Conservation (phyloP, 768 basidiomycete species). For the Pleurotus ostreatus region DNA sequence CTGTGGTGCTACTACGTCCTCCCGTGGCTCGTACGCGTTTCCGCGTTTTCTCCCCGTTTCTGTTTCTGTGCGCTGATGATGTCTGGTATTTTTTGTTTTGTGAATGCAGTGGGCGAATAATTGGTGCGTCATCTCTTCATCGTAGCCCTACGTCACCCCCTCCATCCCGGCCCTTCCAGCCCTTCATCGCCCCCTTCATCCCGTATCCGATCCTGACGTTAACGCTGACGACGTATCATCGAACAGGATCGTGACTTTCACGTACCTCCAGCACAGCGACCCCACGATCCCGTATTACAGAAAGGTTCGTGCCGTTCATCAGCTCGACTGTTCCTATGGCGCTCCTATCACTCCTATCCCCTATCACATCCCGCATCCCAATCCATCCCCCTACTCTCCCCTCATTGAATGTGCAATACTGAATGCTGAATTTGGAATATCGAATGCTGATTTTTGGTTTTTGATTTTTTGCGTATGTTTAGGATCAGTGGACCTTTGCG, state of each 20-base stretch:
- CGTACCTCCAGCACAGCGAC: constrained; percentile 61
- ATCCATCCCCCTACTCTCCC: too few relatives aligned
- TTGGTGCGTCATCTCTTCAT: constrained; percentile 1
- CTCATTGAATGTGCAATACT: too few relatives aligned
- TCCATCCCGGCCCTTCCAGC: not conserved
- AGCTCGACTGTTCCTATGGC: too few relatives aligned
- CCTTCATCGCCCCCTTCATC: too few relatives aligned
- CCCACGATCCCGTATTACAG: constrained; percentile 59
- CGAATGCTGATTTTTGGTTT: too few relatives aligned
- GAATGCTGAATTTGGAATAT: too few relatives aligned
- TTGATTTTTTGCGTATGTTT: not conserved
- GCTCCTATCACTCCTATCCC: too few relatives aligned
- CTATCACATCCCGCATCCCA: too few relatives aligned
- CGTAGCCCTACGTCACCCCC: too few relatives aligned
- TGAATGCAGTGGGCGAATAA: constrained; percentile 8
- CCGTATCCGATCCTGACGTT: too few relatives aligned
- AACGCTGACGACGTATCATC: not conserved
- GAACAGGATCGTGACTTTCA: constrained; percentile 55
- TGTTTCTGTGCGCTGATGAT: not conserved
- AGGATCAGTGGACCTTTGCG: constrained; percentile 55
- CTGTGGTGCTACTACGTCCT: constrained; percentile 38
- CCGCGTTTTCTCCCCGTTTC: not conserved
- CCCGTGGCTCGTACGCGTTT: constrained; percentile 41
- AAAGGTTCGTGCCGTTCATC: constrained; percentile 19
- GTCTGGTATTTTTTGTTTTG: not conserved